Evolutionary conservation across 768 basidiomycete species (phyloP), one percentile per base, ranked within the genome.

Genomic region (Trametes maxima): DNA sequence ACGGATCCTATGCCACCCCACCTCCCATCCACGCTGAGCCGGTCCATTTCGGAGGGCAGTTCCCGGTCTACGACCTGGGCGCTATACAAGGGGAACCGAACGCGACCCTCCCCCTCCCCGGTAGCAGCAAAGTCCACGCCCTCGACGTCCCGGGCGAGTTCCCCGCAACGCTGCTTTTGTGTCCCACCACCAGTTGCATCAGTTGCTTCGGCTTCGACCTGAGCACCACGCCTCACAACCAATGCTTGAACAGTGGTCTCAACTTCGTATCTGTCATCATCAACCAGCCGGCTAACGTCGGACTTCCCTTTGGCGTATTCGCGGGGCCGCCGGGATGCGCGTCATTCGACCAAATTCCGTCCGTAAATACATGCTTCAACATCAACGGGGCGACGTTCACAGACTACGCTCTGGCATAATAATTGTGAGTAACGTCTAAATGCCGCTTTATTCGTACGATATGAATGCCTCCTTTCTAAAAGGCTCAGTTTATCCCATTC

Each of bases 281-380:
- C 45, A 46, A 10, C 35, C 58, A 59, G 24, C 51, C 58, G 35
- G 47, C 44, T 24, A 47, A 59, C 44, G 4, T 17, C 16, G 58
- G 58, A 28, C 51, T 59, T 10, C 44, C 50, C 17, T 59, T 37
- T 22, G 58, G 43, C 2, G 44, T 51, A 16, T 45, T 28, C 43
- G 36, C 47, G 3, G 51, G 58, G 1, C 43, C 28, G 19, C 6
- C 28, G 2, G 36, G 19, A 13, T 59, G 58, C 45, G n/a, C 1
- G 13, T 1, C 16, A 10, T 37, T 59, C 36, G 33, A 7, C 3
- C 22, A 44, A 8, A 46, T 59, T n/a, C 51, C 58, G 11, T 10
- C 17, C 14, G 51, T 59, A 2, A 59, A 59, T 51, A 37, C 33
- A 8, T 59, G 58, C 50, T 59, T 37, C 58, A 46, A 59, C n/a